A percentile compares a stretch with the other conserved stretches of the same genome.
These are phyloP conservation scores for Rubroboletus satanas DNA, from an alignment of 768 basidiomycete genomes.

Conservation along the genomic window DNA sequence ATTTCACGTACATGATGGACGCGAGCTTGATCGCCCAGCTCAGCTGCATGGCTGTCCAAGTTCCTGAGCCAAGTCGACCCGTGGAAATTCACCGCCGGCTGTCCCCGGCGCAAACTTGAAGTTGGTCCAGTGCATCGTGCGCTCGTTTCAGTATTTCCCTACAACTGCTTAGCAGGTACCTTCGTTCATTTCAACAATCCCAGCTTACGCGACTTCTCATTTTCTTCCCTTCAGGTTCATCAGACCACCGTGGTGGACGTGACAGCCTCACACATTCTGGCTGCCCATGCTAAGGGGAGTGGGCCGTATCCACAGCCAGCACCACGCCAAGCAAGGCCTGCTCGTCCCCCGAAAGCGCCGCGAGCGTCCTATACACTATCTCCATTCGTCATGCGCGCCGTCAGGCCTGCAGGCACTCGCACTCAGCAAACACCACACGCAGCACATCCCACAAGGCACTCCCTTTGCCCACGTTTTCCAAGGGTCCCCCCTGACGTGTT, in stretches of 20 bases:
- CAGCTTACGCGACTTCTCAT: neutral
- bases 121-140: neutral
- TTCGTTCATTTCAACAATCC: neutral
- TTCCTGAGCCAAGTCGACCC: neutral
- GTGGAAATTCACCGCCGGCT: constrained; percentile 13
- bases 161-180: constrained; percentile 3
- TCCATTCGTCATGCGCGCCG: constrained; percentile 24
- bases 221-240: constrained; percentile 5
- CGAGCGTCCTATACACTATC: constrained; percentile 10
- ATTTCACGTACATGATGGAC: neutral
- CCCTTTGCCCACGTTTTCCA: constrained; percentile 1
- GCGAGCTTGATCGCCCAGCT: neutral
- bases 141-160: neutral
- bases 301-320: constrained; percentile 50
- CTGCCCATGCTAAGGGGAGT: constrained; percentile 75
- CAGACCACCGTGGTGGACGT: constrained; percentile 36
- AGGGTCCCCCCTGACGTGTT: neutral
- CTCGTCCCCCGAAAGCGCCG: constrained; percentile 18
- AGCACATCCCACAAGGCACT: constrained; percentile 2
- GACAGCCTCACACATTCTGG: constrained; percentile 38
- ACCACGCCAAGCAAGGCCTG: constrained; percentile 44
- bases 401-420: constrained; percentile 16
- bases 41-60: neutral
- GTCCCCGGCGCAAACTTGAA: constrained; percentile 8
- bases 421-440: constrained; percentile 7